Evolutionary conservation across 1,284 basidiomycete genomes (phyloP).

Genomic region (Papiliotrema fonsecae): DNA sequence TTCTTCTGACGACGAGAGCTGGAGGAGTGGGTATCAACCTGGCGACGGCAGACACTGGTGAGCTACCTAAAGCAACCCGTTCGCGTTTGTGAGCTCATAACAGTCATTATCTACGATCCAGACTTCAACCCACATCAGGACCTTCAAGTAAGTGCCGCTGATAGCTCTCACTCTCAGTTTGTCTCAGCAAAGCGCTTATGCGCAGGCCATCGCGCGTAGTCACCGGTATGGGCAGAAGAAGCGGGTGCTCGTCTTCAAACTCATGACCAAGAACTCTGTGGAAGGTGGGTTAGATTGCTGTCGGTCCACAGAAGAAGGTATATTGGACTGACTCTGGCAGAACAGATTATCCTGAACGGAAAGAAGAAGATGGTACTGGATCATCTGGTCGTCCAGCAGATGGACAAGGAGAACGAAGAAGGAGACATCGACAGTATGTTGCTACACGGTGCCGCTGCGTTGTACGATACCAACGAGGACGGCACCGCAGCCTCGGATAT

Average conservation of each 20-base stretch:
- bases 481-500: conserved; percentile 57
- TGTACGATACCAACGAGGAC: conserved; percentile 61
- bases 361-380: conserved; percentile 88
- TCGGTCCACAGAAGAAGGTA: neutral
- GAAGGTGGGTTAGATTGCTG: conserved; percentile 58
- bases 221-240: conserved; percentile 56
- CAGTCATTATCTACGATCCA: conserved; percentile 84
- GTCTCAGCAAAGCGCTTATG: conserved; percentile 7
- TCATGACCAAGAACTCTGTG: conserved; percentile 83
- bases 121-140: conserved; percentile 87
- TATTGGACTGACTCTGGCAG: conserved; percentile 50
- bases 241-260: conserved; percentile 75
- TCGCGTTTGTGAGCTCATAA: conserved; percentile 8
- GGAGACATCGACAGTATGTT: conserved; percentile 73
- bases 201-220: conserved; percentile 86
- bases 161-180: neutral
- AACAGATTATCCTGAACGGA: conserved; percentile 77
- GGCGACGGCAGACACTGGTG: conserved; percentile 49
- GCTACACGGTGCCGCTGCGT: conserved; percentile 71
- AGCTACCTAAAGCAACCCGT: conserved; percentile 8
- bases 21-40: conserved; percentile 96
- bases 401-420: conserved; percentile 71
- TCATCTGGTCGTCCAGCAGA: conserved; percentile 84
- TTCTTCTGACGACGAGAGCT: conserved; percentile 87
- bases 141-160: conserved; percentile 32